These are phyloP conservation scores for Fereydounia khargensis DNA, from an alignment of 1,284 basidiomycete species.

Conservation along the genomic window DNA sequence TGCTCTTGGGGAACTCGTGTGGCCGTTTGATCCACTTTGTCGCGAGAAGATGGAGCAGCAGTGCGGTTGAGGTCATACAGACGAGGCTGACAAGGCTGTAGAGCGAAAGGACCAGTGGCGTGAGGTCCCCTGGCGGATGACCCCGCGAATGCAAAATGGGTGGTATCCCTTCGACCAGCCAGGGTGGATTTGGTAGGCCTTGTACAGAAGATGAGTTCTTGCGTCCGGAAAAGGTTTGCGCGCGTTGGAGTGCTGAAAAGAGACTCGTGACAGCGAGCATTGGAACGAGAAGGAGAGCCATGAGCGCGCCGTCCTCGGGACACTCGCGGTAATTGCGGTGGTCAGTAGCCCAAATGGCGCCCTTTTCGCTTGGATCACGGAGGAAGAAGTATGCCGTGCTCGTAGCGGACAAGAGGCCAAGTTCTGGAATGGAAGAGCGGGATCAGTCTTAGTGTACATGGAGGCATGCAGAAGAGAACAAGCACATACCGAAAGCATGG, in stretches of 20 bases:
- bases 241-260: slow-evolving; percentile 34
- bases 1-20: slow-evolving; percentile 45
- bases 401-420: slow-evolving; percentile 24
- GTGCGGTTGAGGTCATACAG: slow-evolving; percentile 35
- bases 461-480: slow-evolving; percentile 32
- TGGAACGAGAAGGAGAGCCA: slow-evolving; percentile 38
- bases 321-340: slow-evolving; percentile 41
- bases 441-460: no score
- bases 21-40: slow-evolving; percentile 36
- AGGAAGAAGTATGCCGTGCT: slow-evolving; percentile 36
- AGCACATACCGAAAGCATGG: slow-evolving; percentile 21
- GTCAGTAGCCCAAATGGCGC: slow-evolving; percentile 48
- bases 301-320: slow-evolving; percentile 41
- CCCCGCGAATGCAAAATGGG: slow-evolving; percentile 24
- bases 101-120: slow-evolving; percentile 32
- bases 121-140: slow-evolving; percentile 20
- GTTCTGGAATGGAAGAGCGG: slow-evolving; percentile 11
- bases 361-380: slow-evolving; percentile 20
- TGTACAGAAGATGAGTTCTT: slow-evolving; percentile 18
- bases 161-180: slow-evolving; percentile 35
- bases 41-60: slow-evolving; percentile 30
- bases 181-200: slow-evolving; percentile 26
- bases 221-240: background rate
- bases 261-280: slow-evolving; percentile 35
- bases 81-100: slow-evolving; percentile 41